Percentiles rank a stretch among this genome's conserved stretches.
Evolutionary conservation across 2,329 filamentous ascomycete species (phyloP).

Genomic region (Neofusicoccum umdonicola): DNA sequence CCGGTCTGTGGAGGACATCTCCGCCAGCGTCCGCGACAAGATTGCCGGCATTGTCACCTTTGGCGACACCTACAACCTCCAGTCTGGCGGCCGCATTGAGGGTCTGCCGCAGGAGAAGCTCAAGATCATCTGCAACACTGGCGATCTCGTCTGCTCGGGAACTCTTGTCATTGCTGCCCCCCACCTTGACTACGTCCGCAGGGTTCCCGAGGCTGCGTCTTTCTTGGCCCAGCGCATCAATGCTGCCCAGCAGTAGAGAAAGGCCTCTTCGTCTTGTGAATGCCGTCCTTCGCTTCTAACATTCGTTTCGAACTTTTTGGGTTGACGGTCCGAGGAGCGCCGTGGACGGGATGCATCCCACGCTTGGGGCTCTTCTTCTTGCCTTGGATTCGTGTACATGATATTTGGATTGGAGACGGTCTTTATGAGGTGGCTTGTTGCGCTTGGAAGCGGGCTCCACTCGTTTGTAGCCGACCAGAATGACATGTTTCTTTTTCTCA

Average conservation of each 20-base stretch:
- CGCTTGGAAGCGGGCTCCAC: too few species aligned
- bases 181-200: constrained; percentile 31
- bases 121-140: constrained; percentile 35
- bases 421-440: too few species aligned
- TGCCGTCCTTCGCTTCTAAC: not conserved
- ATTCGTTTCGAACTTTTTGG: not conserved
- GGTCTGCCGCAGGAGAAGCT: constrained; percentile 33
- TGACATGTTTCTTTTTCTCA: too few species aligned
- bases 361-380: too few species aligned
- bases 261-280: too few species aligned
- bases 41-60: constrained; percentile 41
- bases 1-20: constrained; percentile 31
- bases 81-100: constrained; percentile 36
- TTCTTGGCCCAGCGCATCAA: not conserved
- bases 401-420: too few species aligned
- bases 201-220: not conserved
- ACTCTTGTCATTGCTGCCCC: constrained; percentile 31
- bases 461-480: too few species aligned
- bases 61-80: constrained; percentile 41
- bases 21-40: constrained; percentile 26
- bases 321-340: too few species aligned
- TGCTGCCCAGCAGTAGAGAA: not conserved
- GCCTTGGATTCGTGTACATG: too few species aligned
- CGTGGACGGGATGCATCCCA: too few species aligned
- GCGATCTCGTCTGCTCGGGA: constrained; percentile 37